Evolutionary conservation across 768 basidiomycete species (phyloP), one percentile per base, ranked within the genome.

Genomic region (Naganishia kalamii): DNA sequence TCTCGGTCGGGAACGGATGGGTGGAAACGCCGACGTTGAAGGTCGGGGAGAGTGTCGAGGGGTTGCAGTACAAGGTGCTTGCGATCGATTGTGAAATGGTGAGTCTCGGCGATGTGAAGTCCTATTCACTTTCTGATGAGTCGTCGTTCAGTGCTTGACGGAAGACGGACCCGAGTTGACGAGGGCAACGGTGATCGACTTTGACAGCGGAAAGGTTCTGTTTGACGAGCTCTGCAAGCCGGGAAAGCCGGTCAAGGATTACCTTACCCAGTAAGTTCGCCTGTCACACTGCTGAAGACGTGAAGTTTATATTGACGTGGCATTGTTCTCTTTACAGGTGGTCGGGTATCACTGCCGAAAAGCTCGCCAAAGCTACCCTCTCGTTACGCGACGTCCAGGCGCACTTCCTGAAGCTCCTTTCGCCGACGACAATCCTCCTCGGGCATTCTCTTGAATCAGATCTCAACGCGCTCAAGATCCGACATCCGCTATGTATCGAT

Each of bases 51-150:
- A 57, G 67, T 32, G 69, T 71, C 0, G 54, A 21, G 29, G 69
- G 71, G 33, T 76, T 69, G 10, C 61, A 54, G 43, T 72, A 69
- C 68, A 67, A 71, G 50, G 83, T 94, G 27, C 86, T 89, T 62
- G 90, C 90, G 0, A 84, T 99, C 50, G 94, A 99, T 81, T 98
- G 94, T 77, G 94, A 97, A 77, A 97, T 97, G 94, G 93, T 90
- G 66, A 60, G 84, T 72, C 3, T 11, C 12, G 10, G 27, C 19
- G 17, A 25, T 44, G 27, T 37, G 21, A 41, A 43, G 11, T 41
- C 15, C 23, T 7, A 4, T 21, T 37, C 27, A 43, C 15, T 17
- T 17, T 25, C 21, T 30, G 33, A 23, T 15, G 3, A 2, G n/a
- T 13, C 52, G 65, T 48, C 67, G 51, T 17, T 21, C 23, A 96